Conservation (phyloP, 495 filamentous ascomycete species). For the Tuber borchii region DNA sequence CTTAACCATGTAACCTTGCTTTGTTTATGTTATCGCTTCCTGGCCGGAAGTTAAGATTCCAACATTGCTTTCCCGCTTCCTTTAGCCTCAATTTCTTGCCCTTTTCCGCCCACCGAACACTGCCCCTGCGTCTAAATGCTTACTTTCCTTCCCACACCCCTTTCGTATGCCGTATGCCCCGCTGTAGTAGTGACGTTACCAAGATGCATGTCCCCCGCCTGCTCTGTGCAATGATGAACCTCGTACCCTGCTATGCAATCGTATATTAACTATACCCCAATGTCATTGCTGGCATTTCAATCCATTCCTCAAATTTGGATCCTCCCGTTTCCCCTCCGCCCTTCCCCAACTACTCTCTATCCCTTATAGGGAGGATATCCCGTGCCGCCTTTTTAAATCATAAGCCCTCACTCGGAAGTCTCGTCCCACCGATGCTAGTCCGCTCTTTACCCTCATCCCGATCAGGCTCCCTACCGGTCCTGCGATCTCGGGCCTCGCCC, state of each 20-base stretch:
- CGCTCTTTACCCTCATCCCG: not conserved
- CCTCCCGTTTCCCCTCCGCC: too few relatives aligned
- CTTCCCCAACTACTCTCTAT: not conserved
- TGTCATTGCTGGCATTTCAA: not conserved
- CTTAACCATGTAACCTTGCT: not conserved
- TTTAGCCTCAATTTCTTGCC: not conserved
- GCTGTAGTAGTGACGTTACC: not conserved
- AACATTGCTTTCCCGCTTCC: not conserved
- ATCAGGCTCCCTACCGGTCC: not conserved
- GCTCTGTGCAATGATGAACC: not conserved
- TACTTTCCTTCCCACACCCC: not conserved
- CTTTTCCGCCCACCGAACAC: not conserved
- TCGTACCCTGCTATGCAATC: not conserved
- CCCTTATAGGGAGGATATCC: not conserved
- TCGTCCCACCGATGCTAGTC: not conserved
- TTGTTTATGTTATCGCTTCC: not conserved
- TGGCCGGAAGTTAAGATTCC: not conserved
- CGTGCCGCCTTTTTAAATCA: not conserved
- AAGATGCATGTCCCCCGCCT: not conserved
- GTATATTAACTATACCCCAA: not conserved
- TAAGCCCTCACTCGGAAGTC: not conserved
- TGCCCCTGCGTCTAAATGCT: not conserved
- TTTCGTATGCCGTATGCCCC: too few relatives aligned
- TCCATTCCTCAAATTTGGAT: not conserved
- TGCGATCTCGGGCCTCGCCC: not conserved